Conservation (phyloP, 768 basidiomycete species). For the Galerina marginata region DNA sequence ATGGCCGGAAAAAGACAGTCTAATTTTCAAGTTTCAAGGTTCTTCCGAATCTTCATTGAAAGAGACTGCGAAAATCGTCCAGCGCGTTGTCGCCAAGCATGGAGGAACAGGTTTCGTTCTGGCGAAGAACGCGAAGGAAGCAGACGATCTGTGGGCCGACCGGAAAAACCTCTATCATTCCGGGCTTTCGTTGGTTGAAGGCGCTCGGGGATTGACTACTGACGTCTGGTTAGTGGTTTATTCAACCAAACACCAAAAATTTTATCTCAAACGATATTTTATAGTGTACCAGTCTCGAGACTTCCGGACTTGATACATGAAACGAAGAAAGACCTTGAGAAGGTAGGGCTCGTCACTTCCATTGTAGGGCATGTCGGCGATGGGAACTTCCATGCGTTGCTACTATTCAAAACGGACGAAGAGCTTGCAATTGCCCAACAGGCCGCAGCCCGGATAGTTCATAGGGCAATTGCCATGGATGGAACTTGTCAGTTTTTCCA, state of each 20-base stretch:
- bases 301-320: slow-evolving; percentile 69
- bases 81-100: slow-evolving; percentile 62
- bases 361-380: slow-evolving; percentile 82
- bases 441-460: slow-evolving; percentile 65
- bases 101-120: slow-evolving; percentile 72
- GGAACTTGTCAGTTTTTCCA: slow-evolving; percentile 66
- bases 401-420: slow-evolving; percentile 65
- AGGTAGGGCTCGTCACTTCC: slow-evolving; percentile 59
- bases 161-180: slow-evolving; percentile 70
- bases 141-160: slow-evolving; percentile 72
- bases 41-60: slow-evolving; percentile 59
- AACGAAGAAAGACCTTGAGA: slow-evolving; percentile 72
- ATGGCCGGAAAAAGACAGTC: slow-evolving; percentile 68
- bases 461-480: slow-evolving; percentile 70
- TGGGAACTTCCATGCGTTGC: slow-evolving; percentile 56
- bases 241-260: not conserved
- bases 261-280: not conserved
- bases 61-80: slow-evolving; percentile 65
- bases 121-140: slow-evolving; percentile 67
- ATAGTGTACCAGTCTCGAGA: slow-evolving; percentile 65
- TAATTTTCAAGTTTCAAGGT: slow-evolving; percentile 91
- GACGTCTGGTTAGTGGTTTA: slow-evolving; percentile 66
- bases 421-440: slow-evolving; percentile 48
- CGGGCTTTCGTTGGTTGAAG: slow-evolving; percentile 58
- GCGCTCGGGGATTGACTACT: slow-evolving; percentile 67